Conservation (phyloP, 306 rosid species). For the Sophora flavescens region DNA sequence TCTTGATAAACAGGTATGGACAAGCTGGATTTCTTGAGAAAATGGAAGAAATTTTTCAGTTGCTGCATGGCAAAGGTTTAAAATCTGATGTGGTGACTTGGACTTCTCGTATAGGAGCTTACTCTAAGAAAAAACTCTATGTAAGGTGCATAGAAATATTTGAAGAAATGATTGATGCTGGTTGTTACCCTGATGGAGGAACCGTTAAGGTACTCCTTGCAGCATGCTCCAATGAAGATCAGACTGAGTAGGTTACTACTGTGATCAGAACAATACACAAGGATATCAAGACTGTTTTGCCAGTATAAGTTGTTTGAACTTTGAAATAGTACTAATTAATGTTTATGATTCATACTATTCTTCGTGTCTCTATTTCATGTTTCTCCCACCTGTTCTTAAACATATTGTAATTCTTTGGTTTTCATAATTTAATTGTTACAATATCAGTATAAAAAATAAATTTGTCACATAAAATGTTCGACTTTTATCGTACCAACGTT, state of each 20-base stretch:
- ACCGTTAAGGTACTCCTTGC: constrained; percentile 86
- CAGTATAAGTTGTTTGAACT: constrained; percentile 46
- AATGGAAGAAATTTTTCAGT: constrained; percentile 77
- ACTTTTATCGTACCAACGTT: too few relatives aligned
- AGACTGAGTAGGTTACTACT: constrained; percentile 74
- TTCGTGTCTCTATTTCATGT: not conserved
- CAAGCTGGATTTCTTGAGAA: constrained; percentile 77
- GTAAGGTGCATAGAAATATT: constrained; percentile 80
- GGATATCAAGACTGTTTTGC: constrained; percentile 63
- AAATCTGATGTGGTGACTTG: constrained; percentile 94
- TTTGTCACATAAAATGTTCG: too few relatives aligned
- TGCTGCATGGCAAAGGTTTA: constrained; percentile 62
- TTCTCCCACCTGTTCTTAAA: too few relatives aligned
- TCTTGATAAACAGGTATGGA: constrained; percentile 82
- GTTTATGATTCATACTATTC: not conserved
- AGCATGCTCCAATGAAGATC: constrained; percentile 80
- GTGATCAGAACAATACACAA: constrained; percentile 87
- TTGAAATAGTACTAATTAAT: not conserved
- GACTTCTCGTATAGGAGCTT: constrained; percentile 92
- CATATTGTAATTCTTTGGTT: too few relatives aligned
- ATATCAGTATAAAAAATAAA: too few relatives aligned
- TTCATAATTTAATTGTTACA: too few relatives aligned
- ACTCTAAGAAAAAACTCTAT: constrained; percentile 84
- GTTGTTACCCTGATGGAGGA: constrained; percentile 95
- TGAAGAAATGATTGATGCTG: constrained; percentile 91